phyloP scores from a whole-genome alignment of 305 asterid species.

The Fraxinus baroniana region DNA sequence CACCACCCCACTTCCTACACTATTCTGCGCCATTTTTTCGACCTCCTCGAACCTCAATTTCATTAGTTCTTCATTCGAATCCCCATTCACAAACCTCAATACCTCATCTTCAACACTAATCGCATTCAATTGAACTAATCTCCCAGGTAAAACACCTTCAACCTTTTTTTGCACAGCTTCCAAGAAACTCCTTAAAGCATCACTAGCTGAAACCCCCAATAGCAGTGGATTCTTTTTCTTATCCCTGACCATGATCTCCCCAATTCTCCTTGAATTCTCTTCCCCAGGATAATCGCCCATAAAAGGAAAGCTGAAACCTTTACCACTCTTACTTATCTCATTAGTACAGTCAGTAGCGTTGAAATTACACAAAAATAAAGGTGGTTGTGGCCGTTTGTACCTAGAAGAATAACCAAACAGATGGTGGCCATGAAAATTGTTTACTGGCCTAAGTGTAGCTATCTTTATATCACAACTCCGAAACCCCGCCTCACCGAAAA shows the following conservation, averaged over 20 bases:
- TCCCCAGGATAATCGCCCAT: constrained; percentile 57
- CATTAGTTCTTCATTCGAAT: constrained; percentile 50
- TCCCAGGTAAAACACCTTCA: constrained; percentile 38
- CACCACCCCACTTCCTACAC: constrained; percentile 41
- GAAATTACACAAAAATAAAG: constrained; percentile 61
- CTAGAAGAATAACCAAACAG: constrained; percentile 51
- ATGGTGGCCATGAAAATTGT: constrained; percentile 37
- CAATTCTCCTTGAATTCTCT: constrained; percentile 59
- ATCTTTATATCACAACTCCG: constrained; percentile 73
- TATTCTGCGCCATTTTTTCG: constrained; percentile 32
- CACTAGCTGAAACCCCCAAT: constrained; percentile 62
- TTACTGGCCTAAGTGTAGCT: constrained; percentile 61
- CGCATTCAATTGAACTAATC: constrained; percentile 47
- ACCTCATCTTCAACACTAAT: constrained; percentile 57
- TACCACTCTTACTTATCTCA: constrained; percentile 15
- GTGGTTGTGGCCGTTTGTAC: constrained; percentile 53
- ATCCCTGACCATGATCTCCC: constrained; percentile 55
- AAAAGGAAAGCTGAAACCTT: constrained; percentile 64
- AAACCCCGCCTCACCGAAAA: constrained; percentile 88
- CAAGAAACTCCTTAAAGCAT: constrained; percentile 52
- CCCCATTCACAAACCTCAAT: constrained; percentile 48
- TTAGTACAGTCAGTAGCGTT: constrained; percentile 8
- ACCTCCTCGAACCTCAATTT: constrained; percentile 54
- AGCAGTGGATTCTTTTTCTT: constrained; percentile 64
- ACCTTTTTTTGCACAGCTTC: constrained; percentile 40